Evolutionary conservation across 345 rosid species (phyloP).

Genomic region (Cardamine resedifolia): DNA sequence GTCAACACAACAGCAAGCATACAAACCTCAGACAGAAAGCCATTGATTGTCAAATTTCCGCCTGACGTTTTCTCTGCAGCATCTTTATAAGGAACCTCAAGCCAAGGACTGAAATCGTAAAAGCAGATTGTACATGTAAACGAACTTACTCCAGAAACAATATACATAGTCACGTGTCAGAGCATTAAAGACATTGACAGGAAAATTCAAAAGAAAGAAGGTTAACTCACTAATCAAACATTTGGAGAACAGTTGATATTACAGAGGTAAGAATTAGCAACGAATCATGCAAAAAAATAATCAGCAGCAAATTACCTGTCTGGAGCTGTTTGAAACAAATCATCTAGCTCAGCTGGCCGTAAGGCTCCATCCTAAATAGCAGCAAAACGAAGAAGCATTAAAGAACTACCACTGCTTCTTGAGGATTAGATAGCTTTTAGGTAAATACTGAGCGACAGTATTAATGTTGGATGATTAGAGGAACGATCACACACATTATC

Average conservation of each 20-base stretch:
- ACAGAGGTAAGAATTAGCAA: conserved; percentile 11
- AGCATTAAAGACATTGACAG: conserved; percentile 14
- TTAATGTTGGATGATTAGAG: background rate
- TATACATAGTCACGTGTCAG: conserved; percentile 3
- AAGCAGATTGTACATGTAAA: conserved; percentile 28
- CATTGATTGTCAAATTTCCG: conserved; percentile 63
- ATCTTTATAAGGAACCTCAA: conserved; percentile 57
- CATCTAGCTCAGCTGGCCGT: conserved; percentile 59
- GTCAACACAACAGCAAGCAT: conserved; percentile 18
- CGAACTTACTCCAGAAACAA: conserved; percentile 1
- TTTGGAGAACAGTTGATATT: conserved; percentile 6
- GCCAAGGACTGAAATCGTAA: conserved; percentile 68
- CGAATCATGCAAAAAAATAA: conserved; percentile 3
- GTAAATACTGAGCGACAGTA: background rate
- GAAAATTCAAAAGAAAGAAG: conserved; percentile 6
- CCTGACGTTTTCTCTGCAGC: conserved; percentile 64
- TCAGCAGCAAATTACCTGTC: conserved; percentile 49
- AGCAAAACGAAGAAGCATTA: conserved; percentile 34
- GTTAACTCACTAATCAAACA: conserved; percentile 23
- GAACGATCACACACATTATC: conserved; percentile 54
- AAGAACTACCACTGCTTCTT: conserved; percentile 16
- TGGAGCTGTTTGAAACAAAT: conserved; percentile 77
- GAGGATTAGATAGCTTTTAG: conserved; percentile 4
- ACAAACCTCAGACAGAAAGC: conserved; percentile 71
- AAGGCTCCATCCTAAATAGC: conserved; percentile 68